Percentiles rank a stretch among this genome's conserved stretches.
Evolutionary conservation across 306 rosid genomes (phyloP).

Genomic region (Quercus robur): DNA sequence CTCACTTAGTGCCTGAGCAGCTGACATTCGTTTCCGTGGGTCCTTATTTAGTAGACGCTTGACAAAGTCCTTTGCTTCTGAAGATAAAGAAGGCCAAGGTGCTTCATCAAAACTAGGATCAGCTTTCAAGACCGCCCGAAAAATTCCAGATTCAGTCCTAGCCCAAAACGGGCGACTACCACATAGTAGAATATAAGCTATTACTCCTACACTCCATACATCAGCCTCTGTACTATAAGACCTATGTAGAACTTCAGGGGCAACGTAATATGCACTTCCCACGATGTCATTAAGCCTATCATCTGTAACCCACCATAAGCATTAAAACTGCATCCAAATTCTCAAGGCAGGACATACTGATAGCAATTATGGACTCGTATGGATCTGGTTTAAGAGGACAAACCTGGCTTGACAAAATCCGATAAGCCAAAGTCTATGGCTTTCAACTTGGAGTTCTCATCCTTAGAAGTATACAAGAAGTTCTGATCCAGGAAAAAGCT

Average conservation of each 20-base stretch:
- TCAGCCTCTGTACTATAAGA: constrained; percentile 94
- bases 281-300: constrained; percentile 98
- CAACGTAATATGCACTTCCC: constrained; percentile 98
- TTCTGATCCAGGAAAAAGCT: constrained; percentile 49
- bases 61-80: constrained; percentile 92
- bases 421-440: constrained; percentile 98
- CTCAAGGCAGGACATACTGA: constrained; percentile 1
- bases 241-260: constrained; percentile 98
- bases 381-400: constrained; percentile 9
- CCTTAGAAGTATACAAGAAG: constrained; percentile 77
- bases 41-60: constrained; percentile 87
- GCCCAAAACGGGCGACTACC: constrained; percentile 99
- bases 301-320: constrained; percentile 46
- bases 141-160: constrained; percentile 93
- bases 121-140: constrained; percentile 90
- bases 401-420: constrained; percentile 95
- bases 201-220: constrained; percentile 97
- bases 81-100: constrained; percentile 91
- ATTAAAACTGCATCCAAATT: constrained; percentile 24
- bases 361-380: constrained; percentile 17
- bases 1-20: constrained; percentile 95
- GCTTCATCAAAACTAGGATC: constrained; percentile 92
- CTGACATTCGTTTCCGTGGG: constrained; percentile 91
- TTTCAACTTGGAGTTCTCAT: constrained; percentile 80
- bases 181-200: constrained; percentile 94